Base-by-base conservation (phyloP, 768 basidiomycete species). In the Harrya chromipes region DNA sequence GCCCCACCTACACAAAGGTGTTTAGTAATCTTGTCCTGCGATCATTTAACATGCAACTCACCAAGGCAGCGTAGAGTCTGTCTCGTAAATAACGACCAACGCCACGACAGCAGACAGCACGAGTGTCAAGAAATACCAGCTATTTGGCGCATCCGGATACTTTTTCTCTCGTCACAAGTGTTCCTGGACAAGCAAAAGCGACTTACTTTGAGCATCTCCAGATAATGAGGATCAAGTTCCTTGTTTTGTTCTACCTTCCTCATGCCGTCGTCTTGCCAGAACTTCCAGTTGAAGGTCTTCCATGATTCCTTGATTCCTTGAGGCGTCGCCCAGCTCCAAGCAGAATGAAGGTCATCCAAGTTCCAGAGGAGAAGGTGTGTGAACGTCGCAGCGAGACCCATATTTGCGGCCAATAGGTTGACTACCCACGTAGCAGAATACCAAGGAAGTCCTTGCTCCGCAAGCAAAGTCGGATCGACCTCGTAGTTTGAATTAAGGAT, bases 1-100 rank as follows among this genome's bases (percentile, higher is more conserved):
- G 7, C 73, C 79, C 79, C 78, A 82, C 56, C 59, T 60, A 21
- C 24, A 20, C 3, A 29, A 6, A 23, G 40, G 2, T 10, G 9
- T 4, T 54, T 26, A 29, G 21, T 31, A 17, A 21, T 21, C 26
- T 16, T 35, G 7, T n/a, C 9, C 46, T 43, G 19, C 17, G 8
- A 14, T 12, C 6, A 34, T 20, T 11, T 7, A 16, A 24, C 13
- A 38, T 27, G 6, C 7, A 11, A 52, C 60, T 47, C 24, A 62
- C 82, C 82, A 82, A 19, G 82, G 82, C 10, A 84, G 61, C 3
- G 73, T 76, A 6, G 79, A 78, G 46, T 76, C 55, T n/a, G 73
- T 75, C 26, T 76, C 73, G 62, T 82, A 83, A 52, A 77, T 68
- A 4, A 77, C 75, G 6, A 76, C 72, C 71, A 82, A 73, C 0